These are phyloP conservation scores for Agaricus sinodeliciosus DNA, from an alignment of 768 basidiomycete genomes.

Conservation along the genomic window DNA sequence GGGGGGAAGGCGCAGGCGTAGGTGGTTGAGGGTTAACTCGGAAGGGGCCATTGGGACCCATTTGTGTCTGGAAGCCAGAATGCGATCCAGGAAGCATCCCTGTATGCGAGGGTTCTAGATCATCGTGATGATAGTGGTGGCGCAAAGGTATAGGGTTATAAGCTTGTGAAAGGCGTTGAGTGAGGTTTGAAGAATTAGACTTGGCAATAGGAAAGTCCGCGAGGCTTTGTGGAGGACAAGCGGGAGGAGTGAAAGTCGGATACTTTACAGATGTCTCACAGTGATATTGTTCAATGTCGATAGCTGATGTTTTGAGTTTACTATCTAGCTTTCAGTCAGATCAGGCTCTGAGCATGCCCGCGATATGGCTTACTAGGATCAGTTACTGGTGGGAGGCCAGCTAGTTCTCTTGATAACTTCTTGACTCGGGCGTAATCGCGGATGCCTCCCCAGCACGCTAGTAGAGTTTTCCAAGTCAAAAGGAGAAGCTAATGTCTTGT, in stretches of 20 bases:
- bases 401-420: slow-evolving; percentile 77
- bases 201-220: slow-evolving; percentile 28
- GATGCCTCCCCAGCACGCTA: slow-evolving; percentile 90
- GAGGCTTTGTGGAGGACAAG: slow-evolving; percentile 28
- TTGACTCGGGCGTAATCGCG: slow-evolving; percentile 82
- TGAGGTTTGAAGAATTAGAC: slow-evolving; percentile 30
- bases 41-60: slow-evolving; percentile 24
- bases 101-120: slow-evolving; percentile 43
- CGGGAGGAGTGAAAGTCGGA: slow-evolving; percentile 80
- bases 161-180: slow-evolving; percentile 78
- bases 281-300: slow-evolving; percentile 86
- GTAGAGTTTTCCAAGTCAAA: slow-evolving; percentile 88
- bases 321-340: slow-evolving; percentile 30
- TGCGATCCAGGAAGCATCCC: slow-evolving; percentile 32
- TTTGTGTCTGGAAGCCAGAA: slow-evolving; percentile 26
- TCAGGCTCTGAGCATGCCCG: background rate
- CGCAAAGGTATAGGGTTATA: slow-evolving; percentile 91
- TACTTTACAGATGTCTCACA: slow-evolving; percentile 93
- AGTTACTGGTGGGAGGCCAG: slow-evolving; percentile 57
- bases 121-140: slow-evolving; percentile 90
- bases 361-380: slow-evolving; percentile 24
- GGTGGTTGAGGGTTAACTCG: slow-evolving; percentile 57
- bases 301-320: slow-evolving; percentile 82
- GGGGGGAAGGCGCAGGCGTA: slow-evolving; percentile 88
- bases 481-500: slow-evolving; percentile 62